Evolutionary conservation across 345 rosid genomes (phyloP), one percentile per base, ranked within the genome.

Genomic region (Euphorbia tirucalli): DNA sequence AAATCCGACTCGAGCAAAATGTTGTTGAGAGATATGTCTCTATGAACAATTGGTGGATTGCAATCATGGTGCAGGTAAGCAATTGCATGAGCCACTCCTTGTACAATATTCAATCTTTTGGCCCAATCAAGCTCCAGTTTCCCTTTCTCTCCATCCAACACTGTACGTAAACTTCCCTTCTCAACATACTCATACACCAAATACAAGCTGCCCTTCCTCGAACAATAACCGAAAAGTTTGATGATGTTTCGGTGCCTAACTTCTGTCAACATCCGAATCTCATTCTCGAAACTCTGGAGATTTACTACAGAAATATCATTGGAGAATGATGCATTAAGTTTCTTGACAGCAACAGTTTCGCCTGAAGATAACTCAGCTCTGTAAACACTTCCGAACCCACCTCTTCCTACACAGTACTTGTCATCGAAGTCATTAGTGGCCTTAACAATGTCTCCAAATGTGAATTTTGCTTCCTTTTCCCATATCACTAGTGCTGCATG

Each of bases 31-130:
- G 89, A 74, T 44, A 90, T 78, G 77, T 90, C 93, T n/a, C 93
- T 46, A 66, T 88, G 96, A 52, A 88, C 88, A 66, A 90, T 77
- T 1, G 89, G 83, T 0, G 83, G 86, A 27, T 82, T 70, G 83
- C 96, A 88, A 76, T 88, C 89, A 60, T 87, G 86, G 73, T 90
- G 96, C 79, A 90, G 60, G 79, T 88, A 90, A 57, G 93, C 83
- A 57, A 88, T 25, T 55, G 96, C 93, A 52, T 90, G 89, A 79
- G 96, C 93, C 68, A 90, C 43, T 48, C 91, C 91, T 74, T 46
- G 76, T 27, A 87, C 87, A 27, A 88, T 76, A 41, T 71, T 85
- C 72, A 85, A 71, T 76, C 91, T 74, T 6, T 52, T 68, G 25
- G 66, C 72, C 93, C 91, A 88, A 50, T 65, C 85, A 37, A 90